Percentiles rank a stretch among this genome's conserved stretches.
Conservation (phyloP, 1,139 yeast species). For the Saccharomyces hybrid region DNA sequence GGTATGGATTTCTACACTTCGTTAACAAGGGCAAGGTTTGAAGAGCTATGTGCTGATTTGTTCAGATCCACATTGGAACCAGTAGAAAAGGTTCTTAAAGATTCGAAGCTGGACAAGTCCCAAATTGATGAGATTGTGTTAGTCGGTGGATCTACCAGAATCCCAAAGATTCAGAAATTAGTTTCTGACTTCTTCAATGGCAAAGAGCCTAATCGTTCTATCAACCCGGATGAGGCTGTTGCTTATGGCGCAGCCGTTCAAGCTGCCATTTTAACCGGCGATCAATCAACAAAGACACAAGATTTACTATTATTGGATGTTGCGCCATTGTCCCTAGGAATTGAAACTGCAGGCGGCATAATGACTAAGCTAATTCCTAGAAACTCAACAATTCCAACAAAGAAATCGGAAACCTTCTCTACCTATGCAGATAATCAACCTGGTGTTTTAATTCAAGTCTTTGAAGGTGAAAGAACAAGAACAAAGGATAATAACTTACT, state of each 20-base stretch:
- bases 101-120: constrained; percentile 65
- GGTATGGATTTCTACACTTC: constrained; percentile 74
- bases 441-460: constrained; percentile 89
- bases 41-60: constrained; percentile 70
- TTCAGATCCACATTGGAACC: constrained; percentile 78
- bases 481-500: constrained; percentile 89
- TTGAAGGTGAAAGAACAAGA: constrained; percentile 93
- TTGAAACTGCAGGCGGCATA: constrained; percentile 96
- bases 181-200: constrained; percentile 80
- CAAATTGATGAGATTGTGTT: constrained; percentile 74
- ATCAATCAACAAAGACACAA: constrained; percentile 68
- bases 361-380: constrained; percentile 95
- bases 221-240: constrained; percentile 69
- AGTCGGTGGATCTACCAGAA: constrained; percentile 88
- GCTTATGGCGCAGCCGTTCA: constrained; percentile 72
- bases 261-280: constrained; percentile 88
- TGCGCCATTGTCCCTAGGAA: constrained; percentile 89
- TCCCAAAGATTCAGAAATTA: constrained; percentile 80
- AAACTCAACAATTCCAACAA: constrained; percentile 93
- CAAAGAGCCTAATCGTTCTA: constrained; percentile 75
- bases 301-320: constrained; percentile 84
- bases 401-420: constrained; percentile 91
- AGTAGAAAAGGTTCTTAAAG: constrained; percentile 74
- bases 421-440: constrained; percentile 96
- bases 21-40: constrained; percentile 82